phyloP scores from a whole-genome alignment of 2,329 filamentous ascomycete species.

The Orbilia quercus region DNA sequence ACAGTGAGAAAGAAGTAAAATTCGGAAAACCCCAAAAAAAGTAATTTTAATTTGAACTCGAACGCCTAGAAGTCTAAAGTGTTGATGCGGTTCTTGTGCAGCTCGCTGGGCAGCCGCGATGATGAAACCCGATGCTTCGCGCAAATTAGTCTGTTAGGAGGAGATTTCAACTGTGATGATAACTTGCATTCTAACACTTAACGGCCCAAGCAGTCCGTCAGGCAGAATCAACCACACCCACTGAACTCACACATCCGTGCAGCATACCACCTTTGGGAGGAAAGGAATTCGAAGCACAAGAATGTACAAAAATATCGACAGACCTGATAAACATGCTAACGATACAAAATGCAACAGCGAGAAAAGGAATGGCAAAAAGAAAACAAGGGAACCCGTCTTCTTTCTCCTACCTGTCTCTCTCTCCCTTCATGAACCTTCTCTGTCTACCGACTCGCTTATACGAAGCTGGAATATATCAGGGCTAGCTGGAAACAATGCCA shows the following conservation, averaged over 20 bases:
- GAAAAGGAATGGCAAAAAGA: constrained; percentile 25
- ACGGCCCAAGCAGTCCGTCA: constrained; percentile 34
- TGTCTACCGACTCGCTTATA: constrained; percentile 30
- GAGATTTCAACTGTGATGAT: constrained; percentile 55
- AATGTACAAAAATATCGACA: constrained; percentile 44
- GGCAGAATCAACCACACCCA: constrained; percentile 7
- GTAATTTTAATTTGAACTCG: constrained; percentile 9
- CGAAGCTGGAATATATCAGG: constrained; percentile 24
- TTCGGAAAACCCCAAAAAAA: neutral
- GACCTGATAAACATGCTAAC: constrained; percentile 21
- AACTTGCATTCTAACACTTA: constrained; percentile 56
- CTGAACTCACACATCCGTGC: constrained; percentile 41
- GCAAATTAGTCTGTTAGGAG: constrained; percentile 55
- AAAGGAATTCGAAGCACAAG: constrained; percentile 40
- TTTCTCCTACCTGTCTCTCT: constrained; percentile 4
- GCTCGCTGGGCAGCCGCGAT: constrained; percentile 12
- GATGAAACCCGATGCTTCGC: constrained; percentile 53
- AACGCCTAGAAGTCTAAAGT: constrained; percentile 14
- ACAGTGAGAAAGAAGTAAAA: constrained; percentile 10
- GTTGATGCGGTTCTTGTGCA: constrained; percentile 14
- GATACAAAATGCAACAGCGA: constrained; percentile 55
- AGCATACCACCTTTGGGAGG: constrained; percentile 45
- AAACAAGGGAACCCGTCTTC: constrained; percentile 26
- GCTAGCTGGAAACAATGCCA: constrained; percentile 20
- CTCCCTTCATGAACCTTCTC: constrained; percentile 3